phyloP scores from a whole-genome alignment of 2,329 filamentous ascomycete genomes.

The Thielaviopsis punctulata region DNA sequence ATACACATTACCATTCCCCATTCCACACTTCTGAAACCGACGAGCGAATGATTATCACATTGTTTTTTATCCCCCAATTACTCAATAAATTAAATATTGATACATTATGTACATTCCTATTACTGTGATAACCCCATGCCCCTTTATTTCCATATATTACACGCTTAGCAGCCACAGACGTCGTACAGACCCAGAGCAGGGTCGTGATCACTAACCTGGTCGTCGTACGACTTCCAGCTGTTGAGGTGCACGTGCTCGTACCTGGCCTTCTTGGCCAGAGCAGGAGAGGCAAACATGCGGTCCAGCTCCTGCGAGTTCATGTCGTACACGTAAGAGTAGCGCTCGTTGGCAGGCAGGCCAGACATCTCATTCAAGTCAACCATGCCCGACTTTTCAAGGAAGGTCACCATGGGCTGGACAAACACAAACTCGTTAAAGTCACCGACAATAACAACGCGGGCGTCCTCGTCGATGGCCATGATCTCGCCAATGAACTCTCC shows the following conservation, averaged over 20 bases:
- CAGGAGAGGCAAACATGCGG: slow-evolving; percentile 48
- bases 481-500: slow-evolving; percentile 41
- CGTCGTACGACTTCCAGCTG: slow-evolving; percentile 42
- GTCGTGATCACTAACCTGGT: slow-evolving; percentile 50
- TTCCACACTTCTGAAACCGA: no score
- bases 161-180: slow-evolving; percentile 29
- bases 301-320: slow-evolving; percentile 54
- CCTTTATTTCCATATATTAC: not conserved
- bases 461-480: slow-evolving; percentile 35
- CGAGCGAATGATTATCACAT: no score
- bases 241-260: slow-evolving; percentile 57
- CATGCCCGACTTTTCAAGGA: slow-evolving; percentile 35
- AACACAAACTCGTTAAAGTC: slow-evolving; percentile 61
- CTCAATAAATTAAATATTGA: not conserved
- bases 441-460: slow-evolving; percentile 42
- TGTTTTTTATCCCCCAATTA: no score
- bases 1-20: no score
- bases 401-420: slow-evolving; percentile 39
- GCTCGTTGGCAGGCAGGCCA: slow-evolving; percentile 33
- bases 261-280: slow-evolving; percentile 26
- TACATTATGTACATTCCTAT: not conserved
- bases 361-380: slow-evolving; percentile 44
- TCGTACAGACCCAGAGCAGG: slow-evolving; percentile 47
- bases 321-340: slow-evolving; percentile 56
- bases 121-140: not conserved